phyloP scores from a whole-genome alignment of 768 basidiomycete genomes.

The Dioszegia hungarica region DNA sequence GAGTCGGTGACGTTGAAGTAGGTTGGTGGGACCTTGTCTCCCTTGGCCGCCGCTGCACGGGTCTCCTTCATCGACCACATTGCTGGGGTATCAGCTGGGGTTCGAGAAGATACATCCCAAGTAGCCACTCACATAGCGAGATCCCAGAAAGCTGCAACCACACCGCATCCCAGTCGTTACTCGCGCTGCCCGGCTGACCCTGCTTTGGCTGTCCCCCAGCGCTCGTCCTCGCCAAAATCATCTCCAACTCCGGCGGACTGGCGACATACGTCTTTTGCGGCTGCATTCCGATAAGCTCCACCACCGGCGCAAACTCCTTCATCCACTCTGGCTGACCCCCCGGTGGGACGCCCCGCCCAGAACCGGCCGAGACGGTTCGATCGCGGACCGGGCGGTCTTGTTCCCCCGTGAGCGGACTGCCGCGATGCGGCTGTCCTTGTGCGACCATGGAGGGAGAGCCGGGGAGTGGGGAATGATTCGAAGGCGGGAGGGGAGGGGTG shows the following conservation, averaged over 20 bases:
- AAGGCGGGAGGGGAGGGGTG: constrained; percentile 1
- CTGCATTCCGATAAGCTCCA: constrained; percentile 41
- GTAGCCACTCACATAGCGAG: constrained; percentile 38
- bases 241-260: constrained; percentile 47
- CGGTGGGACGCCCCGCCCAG: not conserved
- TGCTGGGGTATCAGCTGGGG: constrained; percentile 14
- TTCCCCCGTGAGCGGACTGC: not conserved
- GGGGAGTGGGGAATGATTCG: not conserved
- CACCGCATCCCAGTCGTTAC: constrained; percentile 49
- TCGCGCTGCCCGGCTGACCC: constrained; percentile 45
- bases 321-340: constrained; percentile 13
- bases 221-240: constrained; percentile 47
- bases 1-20: constrained; percentile 48
- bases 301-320: constrained; percentile 27
- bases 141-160: constrained; percentile 50
- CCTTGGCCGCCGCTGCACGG: constrained; percentile 44
- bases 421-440: too few relatives aligned
- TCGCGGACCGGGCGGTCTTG: not conserved
- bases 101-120: not conserved
- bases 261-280: constrained; percentile 46
- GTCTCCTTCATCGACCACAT: constrained; percentile 51
- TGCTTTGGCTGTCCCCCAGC: constrained; percentile 47
- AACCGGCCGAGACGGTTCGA: not conserved
- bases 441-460: too few relatives aligned
- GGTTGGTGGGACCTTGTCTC: constrained; percentile 49